Evolutionary conservation across 2,329 filamentous ascomycete species (phyloP), one percentile per base, ranked within the genome.

Genomic region (Thelonectria discophora): DNA sequence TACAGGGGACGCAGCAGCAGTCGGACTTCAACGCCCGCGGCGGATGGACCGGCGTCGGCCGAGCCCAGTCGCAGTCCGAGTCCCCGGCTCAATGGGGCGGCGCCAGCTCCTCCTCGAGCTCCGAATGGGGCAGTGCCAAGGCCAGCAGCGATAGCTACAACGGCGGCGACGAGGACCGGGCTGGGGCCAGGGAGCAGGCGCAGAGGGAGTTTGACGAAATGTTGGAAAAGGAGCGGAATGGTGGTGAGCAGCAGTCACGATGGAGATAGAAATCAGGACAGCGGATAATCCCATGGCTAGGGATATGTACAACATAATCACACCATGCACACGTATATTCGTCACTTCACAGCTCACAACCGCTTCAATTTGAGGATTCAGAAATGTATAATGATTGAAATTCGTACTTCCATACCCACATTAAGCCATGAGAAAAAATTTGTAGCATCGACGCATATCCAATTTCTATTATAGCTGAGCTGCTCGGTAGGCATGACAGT

Each of bases 171-270:
- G 76, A 77, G 55, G 78, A 81, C 20, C 76, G 69, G 58, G 65
- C 68, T 3, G 68, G 73, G 15, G 77, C 76, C 45, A 83, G 79
- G 68, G 76, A 77, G 9, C 77, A 81, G 63, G 82, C 83, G 6
- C 83, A 85, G 60, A 78, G 74, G 60, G 81, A 85, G 30, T 85
- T 85, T 65, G 83, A 85, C 60, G 74, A 74, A 18, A 73, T 84
- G 59, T 58, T 85, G 3, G 82, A 85, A 43, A 73, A 75, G 13
- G 83, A 85, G 60, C 74, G 79, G 20, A 70, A 62, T 15, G 74
- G 73, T 20, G 60, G 55, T 4, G 73, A 74, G 5, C 73, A 76
- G 24, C 63, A 55, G 5, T 62, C 71, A 5, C 77, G 73, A 72
- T 53, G 68, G 24, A 37, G 34, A 12, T 37, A 37, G 34, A 15